Evolutionary conservation across 257 asterid genomes (phyloP).

Genomic region (Rehmannia glutinosa): DNA sequence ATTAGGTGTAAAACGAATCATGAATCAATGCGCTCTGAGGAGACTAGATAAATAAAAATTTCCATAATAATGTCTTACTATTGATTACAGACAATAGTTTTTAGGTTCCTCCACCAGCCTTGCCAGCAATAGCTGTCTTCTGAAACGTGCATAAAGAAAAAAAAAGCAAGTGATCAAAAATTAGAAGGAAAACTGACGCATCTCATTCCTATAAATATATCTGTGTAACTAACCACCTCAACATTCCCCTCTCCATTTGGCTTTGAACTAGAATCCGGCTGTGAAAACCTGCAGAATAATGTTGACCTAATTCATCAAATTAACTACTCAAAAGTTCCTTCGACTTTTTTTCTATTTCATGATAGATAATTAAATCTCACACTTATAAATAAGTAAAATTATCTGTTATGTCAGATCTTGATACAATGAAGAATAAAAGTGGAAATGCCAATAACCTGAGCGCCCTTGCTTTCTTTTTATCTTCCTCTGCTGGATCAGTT

Average conservation of each 20-base stretch:
- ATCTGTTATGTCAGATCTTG: background rate
- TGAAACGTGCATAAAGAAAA: constrained; percentile 24
- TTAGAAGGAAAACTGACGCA: background rate
- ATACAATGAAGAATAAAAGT: background rate
- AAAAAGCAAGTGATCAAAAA: background rate
- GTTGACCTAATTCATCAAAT: background rate
- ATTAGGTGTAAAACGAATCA: background rate
- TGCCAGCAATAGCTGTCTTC: constrained; percentile 27
- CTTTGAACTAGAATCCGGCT: constrained; percentile 34
- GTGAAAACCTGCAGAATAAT: constrained; percentile 40
- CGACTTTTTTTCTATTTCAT: background rate
- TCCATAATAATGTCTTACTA: constrained; percentile 32
- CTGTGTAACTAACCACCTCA: constrained; percentile 32
- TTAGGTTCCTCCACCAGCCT: constrained; percentile 47
- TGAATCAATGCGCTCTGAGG: background rate
- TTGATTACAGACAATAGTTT: background rate
- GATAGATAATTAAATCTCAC: background rate
- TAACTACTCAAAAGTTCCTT: background rate
- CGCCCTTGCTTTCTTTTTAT: constrained; percentile 94
- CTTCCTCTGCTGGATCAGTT: constrained; percentile 67
- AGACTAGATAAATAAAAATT: background rate
- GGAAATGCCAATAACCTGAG: constrained; percentile 46
- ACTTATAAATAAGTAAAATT: background rate
- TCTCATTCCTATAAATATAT: background rate
- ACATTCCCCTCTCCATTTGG: constrained; percentile 27